phyloP scores from a whole-genome alignment of 345 rosid species.

The Pseudoturritis turrita region DNA sequence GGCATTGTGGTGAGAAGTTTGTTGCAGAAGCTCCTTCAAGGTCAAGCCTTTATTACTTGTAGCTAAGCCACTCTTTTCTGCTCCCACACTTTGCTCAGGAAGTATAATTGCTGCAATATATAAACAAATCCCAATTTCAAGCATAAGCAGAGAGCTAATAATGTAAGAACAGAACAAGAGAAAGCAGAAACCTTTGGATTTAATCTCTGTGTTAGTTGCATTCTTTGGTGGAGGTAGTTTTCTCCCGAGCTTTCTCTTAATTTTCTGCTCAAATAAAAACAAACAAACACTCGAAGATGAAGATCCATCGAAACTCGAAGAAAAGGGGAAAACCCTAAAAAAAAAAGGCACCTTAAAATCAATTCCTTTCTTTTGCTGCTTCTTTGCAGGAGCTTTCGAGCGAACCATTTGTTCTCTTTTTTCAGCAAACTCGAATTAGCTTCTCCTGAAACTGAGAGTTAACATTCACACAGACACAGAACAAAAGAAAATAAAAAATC shows the following conservation, averaged over 20 bases:
- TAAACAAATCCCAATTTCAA: not conserved
- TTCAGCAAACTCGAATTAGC: not conserved
- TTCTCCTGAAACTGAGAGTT: not conserved
- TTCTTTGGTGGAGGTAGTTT: constrained; percentile 87
- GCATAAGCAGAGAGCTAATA: not conserved
- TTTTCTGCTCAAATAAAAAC: constrained; percentile 49
- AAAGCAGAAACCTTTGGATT: constrained; percentile 63
- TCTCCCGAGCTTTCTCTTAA: constrained; percentile 82
- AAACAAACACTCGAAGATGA: not conserved
- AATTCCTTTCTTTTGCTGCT: constrained; percentile 74
- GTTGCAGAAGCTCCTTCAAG: constrained; percentile 74
- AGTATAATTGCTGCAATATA: constrained; percentile 66
- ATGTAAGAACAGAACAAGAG: not conserved
- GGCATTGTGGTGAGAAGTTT: constrained; percentile 77
- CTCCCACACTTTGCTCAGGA: constrained; percentile 87
- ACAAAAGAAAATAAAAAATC: not conserved
- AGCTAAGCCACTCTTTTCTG: constrained; percentile 73
- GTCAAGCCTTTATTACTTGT: constrained; percentile 89
- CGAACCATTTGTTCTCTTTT: constrained; percentile 43
- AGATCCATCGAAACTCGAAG: not conserved
- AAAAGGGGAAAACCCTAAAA: not conserved
- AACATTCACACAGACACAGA: not conserved
- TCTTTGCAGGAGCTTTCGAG: constrained; percentile 61
- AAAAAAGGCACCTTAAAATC: constrained; percentile 60
- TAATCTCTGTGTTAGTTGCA: constrained; percentile 81